phyloP scores from a whole-genome alignment of 148 eudicot genomes.

The Hydrangea macrophylla region DNA sequence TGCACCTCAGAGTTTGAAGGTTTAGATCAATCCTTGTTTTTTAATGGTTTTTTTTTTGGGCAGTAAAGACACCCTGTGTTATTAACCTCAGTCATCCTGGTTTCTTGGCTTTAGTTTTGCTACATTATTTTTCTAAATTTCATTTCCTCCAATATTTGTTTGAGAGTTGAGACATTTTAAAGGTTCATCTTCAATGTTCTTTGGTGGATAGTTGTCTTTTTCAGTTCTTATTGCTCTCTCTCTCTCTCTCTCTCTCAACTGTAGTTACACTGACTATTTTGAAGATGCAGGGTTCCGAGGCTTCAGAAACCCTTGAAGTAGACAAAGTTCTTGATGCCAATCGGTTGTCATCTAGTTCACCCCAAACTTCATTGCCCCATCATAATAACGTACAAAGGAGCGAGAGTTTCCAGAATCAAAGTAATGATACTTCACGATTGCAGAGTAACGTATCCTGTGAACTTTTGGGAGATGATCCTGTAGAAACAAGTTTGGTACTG shows the following conservation, averaged over 20 bases:
- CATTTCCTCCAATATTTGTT: neutral
- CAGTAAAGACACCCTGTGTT: too few relatives aligned
- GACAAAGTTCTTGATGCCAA: constrained; percentile 20
- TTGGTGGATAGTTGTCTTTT: neutral
- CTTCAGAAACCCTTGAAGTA: constrained; percentile 38
- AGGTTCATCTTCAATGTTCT: constrained; percentile 8
- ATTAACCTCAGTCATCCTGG: too few relatives aligned
- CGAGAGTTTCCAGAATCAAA: constrained; percentile 15
- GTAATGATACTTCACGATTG: constrained; percentile 10
- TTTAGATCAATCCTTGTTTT: too few relatives aligned
- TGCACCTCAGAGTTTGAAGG: too few relatives aligned
- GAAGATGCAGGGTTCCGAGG: constrained; percentile 40
- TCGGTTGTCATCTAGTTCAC: constrained; percentile 27
- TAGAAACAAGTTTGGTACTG: constrained; percentile 21
- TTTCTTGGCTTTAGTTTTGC: too few relatives aligned
- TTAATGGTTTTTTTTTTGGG: too few relatives aligned
- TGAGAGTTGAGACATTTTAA: neutral
- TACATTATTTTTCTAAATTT: too few relatives aligned
- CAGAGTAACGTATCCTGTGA: constrained; percentile 18
- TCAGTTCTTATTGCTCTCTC: neutral
- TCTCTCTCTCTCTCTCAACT: neutral
- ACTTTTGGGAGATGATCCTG: constrained; percentile 22
- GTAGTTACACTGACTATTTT: constrained; percentile 13
- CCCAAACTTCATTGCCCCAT: constrained; percentile 22
- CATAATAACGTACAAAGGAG: constrained; percentile 23